Conservation (phyloP, 805 yeast genomes). For the Yamadazyma phyllophila region DNA sequence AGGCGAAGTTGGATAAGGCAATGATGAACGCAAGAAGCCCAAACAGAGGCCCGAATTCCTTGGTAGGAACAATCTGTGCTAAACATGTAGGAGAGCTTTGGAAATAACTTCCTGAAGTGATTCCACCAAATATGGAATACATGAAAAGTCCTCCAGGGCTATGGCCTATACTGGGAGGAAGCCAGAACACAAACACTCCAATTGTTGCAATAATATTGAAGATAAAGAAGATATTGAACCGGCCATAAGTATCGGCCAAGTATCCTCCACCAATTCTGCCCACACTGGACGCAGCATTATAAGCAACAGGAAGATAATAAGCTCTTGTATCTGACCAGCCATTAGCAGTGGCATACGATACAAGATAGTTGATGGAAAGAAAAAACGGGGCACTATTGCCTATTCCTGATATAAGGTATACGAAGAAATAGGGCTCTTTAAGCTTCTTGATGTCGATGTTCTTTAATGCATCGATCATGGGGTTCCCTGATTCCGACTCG, state of each 20-base stretch:
- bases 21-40: slow-evolving; percentile 22
- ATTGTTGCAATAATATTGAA: slow-evolving; percentile 16
- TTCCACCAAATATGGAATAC: slow-evolving; percentile 22
- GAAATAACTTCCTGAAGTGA: slow-evolving; percentile 23
- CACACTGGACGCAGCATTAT: slow-evolving; percentile 21
- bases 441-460: slow-evolving; percentile 19
- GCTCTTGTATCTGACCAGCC: slow-evolving; percentile 17
- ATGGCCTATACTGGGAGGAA: slow-evolving; percentile 24
- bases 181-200: slow-evolving; percentile 20
- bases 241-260: slow-evolving; percentile 23
- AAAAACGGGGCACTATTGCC: slow-evolving; percentile 25
- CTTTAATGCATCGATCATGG: slow-evolving; percentile 12
- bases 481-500: background rate
- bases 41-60: slow-evolving; percentile 18
- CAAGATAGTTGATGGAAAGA: slow-evolving; percentile 20
- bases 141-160: slow-evolving; percentile 18
- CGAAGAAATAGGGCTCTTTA: slow-evolving; percentile 16
- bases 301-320: slow-evolving; percentile 19
- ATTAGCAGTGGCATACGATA: slow-evolving; percentile 22
- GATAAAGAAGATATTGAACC: slow-evolving; percentile 21
- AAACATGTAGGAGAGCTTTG: slow-evolving; percentile 21
- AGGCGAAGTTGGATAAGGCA: slow-evolving; percentile 21
- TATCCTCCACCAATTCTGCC: slow-evolving; percentile 22
- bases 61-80: slow-evolving; percentile 19
- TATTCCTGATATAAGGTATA: slow-evolving; percentile 19